A percentile compares a stretch with the other conserved stretches of the same genome.
These are phyloP conservation scores for Dorcoceras hygrometricum DNA, from an alignment of 257 asterid species.

Conservation along the genomic window DNA sequence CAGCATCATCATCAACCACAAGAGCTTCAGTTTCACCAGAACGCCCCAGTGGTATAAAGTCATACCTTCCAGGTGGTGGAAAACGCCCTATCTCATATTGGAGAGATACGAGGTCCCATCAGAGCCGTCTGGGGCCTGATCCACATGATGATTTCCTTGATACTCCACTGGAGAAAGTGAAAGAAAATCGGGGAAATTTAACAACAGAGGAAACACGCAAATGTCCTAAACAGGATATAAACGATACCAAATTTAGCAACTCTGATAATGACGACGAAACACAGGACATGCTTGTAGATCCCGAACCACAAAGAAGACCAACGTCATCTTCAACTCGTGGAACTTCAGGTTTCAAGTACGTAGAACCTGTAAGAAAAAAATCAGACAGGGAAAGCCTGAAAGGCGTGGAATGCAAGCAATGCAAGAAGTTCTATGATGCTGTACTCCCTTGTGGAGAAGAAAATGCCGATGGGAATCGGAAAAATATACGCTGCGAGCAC, in stretches of 20 bases:
- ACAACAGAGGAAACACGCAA: conserved; percentile 36
- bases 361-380: conserved; percentile 85
- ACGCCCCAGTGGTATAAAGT: conserved; percentile 34
- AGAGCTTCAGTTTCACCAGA: conserved; percentile 38
- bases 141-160: conserved; percentile 91
- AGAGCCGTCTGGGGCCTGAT: conserved; percentile 78
- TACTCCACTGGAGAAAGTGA: conserved; percentile 75
- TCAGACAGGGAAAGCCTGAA: conserved; percentile 72
- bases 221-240: conserved; percentile 26
- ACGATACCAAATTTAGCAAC: conserved; percentile 32
- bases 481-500: conserved; percentile 77
- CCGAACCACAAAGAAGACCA: conserved; percentile 34
- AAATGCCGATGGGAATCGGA: conserved; percentile 31
- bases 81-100: conserved; percentile 82
- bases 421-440: conserved; percentile 91
- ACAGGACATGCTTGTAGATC: conserved; percentile 53
- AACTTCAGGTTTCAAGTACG: conserved; percentile 62
- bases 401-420: conserved; percentile 93
- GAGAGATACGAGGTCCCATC: conserved; percentile 93
- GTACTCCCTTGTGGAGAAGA: conserved; percentile 57
- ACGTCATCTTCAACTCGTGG: conserved; percentile 42
- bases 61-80: conserved; percentile 62
- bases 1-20: conserved; percentile 45
- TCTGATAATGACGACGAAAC: conserved; percentile 62
- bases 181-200: conserved; percentile 47